phyloP scores from a whole-genome alignment of 345 rosid species.

The Litchi chinensis region DNA sequence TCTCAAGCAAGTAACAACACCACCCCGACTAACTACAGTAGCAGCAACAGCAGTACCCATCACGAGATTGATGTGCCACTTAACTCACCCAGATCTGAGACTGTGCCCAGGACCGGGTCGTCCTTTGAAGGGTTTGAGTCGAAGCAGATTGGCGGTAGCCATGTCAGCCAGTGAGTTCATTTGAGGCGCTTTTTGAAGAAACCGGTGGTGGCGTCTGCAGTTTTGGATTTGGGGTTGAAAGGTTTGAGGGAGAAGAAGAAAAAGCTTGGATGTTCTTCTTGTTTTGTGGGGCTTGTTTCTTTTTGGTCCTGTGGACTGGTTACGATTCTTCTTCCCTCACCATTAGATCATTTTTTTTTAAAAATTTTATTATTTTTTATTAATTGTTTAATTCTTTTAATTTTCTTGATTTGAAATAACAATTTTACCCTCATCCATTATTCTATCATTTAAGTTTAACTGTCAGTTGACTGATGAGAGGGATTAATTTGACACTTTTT shows the following conservation, averaged over 20 bases:
- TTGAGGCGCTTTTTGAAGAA: slow-evolving; percentile 50
- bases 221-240: slow-evolving; percentile 61
- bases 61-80: slow-evolving; percentile 80
- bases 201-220: slow-evolving; percentile 54
- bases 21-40: slow-evolving; percentile 11
- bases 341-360: no score
- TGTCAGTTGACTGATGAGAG: no score
- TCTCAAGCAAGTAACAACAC: slow-evolving; percentile 8
- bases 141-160: slow-evolving; percentile 39
- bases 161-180: slow-evolving; percentile 51
- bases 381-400: no score
- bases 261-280: slow-evolving; percentile 70
- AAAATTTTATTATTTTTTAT: no score
- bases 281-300: slow-evolving; percentile 83
- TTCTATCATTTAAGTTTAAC: no score
- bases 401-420: no score
- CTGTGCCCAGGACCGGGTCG: slow-evolving; percentile 23
- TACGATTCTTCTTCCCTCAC: no score
- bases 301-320: slow-evolving; percentile 36
- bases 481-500: no score
- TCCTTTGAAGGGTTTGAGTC: slow-evolving; percentile 43
- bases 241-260: slow-evolving; percentile 70
- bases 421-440: no score
- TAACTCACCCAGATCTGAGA: slow-evolving; percentile 82
- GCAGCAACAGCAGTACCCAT: slow-evolving; percentile 31